phyloP scores from a whole-genome alignment of 2,329 filamentous ascomycete genomes.

The Daldinia sp. region DNA sequence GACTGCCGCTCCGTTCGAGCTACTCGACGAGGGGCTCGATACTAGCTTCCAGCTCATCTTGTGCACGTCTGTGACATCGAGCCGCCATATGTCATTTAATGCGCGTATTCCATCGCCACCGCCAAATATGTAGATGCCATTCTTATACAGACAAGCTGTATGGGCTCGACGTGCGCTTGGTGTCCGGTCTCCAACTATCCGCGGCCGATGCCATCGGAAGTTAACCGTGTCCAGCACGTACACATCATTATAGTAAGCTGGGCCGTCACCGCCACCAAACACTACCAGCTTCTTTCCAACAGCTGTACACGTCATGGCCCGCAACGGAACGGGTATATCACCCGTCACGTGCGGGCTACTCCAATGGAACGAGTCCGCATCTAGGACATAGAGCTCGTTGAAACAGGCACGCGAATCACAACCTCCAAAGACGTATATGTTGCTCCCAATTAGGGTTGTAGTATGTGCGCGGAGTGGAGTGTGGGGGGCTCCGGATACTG shows the following conservation, averaged over 20 bases:
- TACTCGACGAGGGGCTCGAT: slow-evolving; percentile 51
- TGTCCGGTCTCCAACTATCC: slow-evolving; percentile 63
- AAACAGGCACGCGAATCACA: slow-evolving; percentile 73
- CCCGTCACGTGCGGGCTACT: slow-evolving; percentile 70
- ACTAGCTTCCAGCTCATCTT: slow-evolving; percentile 76
- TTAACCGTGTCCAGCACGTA: slow-evolving; percentile 76
- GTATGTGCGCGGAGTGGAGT: slow-evolving; percentile 72
- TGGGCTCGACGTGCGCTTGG: slow-evolving; percentile 72
- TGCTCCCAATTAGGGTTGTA: slow-evolving; percentile 70
- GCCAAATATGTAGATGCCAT: slow-evolving; percentile 76
- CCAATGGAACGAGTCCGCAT: slow-evolving; percentile 76
- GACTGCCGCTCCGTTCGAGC: slow-evolving; percentile 21
- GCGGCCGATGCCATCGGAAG: slow-evolving; percentile 71
- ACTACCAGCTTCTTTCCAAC: slow-evolving; percentile 75
- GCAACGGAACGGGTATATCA: slow-evolving; percentile 69
- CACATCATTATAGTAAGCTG: slow-evolving; percentile 75
- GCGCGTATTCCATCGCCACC: slow-evolving; percentile 75
- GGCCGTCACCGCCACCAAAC: slow-evolving; percentile 75
- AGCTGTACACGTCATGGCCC: slow-evolving; percentile 76
- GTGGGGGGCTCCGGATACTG: slow-evolving; percentile 68
- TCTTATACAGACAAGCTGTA: slow-evolving; percentile 76
- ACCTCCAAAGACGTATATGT: slow-evolving; percentile 73
- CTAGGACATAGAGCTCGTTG: slow-evolving; percentile 73
- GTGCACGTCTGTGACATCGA: slow-evolving; percentile 70
- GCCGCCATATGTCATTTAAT: slow-evolving; percentile 76